A percentile compares a stretch with the other conserved stretches of the same genome.
Evolutionary conservation across 2,329 filamentous ascomycete genomes (phyloP).

Genomic region (Botrytis hyacinthi): DNA sequence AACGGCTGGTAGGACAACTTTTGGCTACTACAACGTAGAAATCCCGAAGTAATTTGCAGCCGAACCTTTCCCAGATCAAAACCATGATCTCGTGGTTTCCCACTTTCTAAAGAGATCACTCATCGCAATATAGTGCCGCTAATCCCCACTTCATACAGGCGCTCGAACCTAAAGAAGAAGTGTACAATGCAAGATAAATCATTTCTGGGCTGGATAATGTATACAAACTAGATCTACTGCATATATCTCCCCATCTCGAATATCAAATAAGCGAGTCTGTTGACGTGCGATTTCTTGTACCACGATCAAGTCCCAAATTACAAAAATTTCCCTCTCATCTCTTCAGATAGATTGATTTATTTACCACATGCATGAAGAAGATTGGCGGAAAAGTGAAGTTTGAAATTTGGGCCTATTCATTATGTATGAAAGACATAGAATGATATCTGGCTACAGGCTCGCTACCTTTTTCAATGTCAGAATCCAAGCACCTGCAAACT

Average conservation of each 20-base stretch:
- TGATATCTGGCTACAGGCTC: neutral
- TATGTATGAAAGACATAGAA: neutral
- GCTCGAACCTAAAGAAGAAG: neutral
- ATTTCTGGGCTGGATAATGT: neutral
- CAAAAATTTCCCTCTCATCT: neutral
- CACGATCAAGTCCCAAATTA: neutral
- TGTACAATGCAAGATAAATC: neutral
- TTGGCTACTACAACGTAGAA: no score
- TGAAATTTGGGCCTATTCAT: neutral
- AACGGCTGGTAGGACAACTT: no score
- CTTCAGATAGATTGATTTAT: neutral
- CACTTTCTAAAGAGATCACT: no score
- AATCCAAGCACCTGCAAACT: no score
- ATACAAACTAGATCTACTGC: neutral
- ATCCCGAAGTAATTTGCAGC: no score
- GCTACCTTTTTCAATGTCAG: no score
- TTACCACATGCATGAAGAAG: neutral
- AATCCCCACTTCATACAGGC: no score
- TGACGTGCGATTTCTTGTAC: no score
- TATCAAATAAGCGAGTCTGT: neutral
- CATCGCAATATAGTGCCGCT: neutral
- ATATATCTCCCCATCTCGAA: neutral
- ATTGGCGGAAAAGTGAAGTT: neutral
- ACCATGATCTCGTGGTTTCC: no score
- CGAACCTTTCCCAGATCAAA: no score